A percentile compares a stretch with the other conserved stretches of the same genome.
Conservation (phyloP, 1,284 basidiomycete genomes). For the Peniophora sp. region DNA sequence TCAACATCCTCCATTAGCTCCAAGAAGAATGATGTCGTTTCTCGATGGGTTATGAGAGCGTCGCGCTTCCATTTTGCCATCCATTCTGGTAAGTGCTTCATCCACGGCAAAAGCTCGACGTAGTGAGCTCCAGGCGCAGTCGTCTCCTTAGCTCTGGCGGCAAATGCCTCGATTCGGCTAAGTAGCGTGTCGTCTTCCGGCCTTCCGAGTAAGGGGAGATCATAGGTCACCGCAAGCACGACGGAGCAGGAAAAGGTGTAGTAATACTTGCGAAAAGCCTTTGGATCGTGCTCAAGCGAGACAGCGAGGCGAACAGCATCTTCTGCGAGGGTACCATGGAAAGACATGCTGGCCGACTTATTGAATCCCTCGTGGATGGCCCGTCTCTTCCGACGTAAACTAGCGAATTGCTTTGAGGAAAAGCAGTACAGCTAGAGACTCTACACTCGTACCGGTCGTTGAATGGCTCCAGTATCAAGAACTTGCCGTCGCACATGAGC, state of each 20-base stretch:
- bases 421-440: no score
- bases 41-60: not conserved
- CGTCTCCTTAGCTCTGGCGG: conserved; percentile 7
- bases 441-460: not conserved
- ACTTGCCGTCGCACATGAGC: not conserved
- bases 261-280: not conserved
- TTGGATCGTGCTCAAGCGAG: not conserved
- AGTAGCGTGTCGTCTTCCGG: conserved; percentile 7
- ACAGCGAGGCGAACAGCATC: conserved; percentile 5
- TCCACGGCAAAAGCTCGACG: conserved; percentile 13
- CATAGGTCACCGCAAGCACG: conserved; percentile 10
- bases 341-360: conserved; percentile 4
- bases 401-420: not conserved
- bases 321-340: conserved; percentile 3
- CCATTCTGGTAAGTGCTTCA: conserved; percentile 9
- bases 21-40: not conserved
- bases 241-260: conserved; percentile 7
- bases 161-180: conserved; percentile 8
- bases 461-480: not conserved
- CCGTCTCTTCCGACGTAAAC: conserved; percentile 5
- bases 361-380: not conserved
- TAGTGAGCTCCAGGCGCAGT: conserved; percentile 10
- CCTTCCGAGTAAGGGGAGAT: conserved; percentile 5
- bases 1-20: not conserved
- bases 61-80: not conserved